Evolutionary conservation across 768 basidiomycete genomes (phyloP), one percentile per base, ranked within the genome.

Genomic region (Clitopilus passeckerianus): DNA sequence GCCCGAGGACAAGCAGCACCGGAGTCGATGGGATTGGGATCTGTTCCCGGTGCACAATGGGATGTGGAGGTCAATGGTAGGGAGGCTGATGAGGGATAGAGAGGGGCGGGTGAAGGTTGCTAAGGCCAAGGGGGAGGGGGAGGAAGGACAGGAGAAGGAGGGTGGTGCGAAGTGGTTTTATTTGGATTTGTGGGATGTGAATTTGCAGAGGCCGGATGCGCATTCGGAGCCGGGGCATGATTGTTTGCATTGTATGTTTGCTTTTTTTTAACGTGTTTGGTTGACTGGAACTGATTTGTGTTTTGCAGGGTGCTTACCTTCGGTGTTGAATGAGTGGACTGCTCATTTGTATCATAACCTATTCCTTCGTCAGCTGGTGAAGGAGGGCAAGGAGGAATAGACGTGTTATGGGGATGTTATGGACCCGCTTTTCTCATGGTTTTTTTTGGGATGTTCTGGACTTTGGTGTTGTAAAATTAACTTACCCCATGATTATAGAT

Each of bases 21-120:
- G 67, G 15, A 60, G 60, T 16, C 54, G 67, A 16, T 70, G 69
- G 69, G 69, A 70, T 46, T 70, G 69, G 69, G 68, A 70, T 50
- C 58, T 70, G 7, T 70, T 70, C 22, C 63, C 64, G 58, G 55
- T 58, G 35, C 67, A 67, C 52, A 70, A 69, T 35, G 62, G 55
- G 18, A 55, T 70, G 34, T 68, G 68, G 67, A 58, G 57, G 50
- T 53, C 52, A 15, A 63, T 61, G 23, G 60, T 68, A 24, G 58
- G 57, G 6, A 56, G 60, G 10, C 33, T 70, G 24, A 65, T 59
- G 62, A 54, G 61, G 10, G 64, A 65, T 18, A 52, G 61, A 23
- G 60, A 57, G 34, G 62, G 64, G 64, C 27, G 60, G 50, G 58
- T 57, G 57, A 59, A 35, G 23, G 53, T 20, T 30, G 53, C 62